Evolutionary conservation across 139 green algal species (phyloP).

Genomic region (Zygnema circumcarinatum): DNA sequence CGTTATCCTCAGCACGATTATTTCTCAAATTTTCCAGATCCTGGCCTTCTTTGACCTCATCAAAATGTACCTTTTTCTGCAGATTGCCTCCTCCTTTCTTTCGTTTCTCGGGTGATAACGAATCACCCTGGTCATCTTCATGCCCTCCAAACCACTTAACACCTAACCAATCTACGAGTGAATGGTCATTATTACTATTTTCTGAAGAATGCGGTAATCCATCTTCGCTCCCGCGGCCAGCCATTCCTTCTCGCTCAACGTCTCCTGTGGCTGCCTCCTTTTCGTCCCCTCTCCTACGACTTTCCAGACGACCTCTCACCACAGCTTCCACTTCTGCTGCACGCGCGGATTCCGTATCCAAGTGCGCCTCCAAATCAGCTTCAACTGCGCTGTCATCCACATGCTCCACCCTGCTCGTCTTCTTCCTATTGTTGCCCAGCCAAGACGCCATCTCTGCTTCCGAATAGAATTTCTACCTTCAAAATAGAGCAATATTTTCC

Average conservation of each 20-base stretch:
- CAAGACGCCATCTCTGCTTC: background rate
- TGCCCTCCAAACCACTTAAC: background rate
- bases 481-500: background rate
- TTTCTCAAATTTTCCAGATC: too few species aligned
- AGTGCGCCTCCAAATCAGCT: too few species aligned
- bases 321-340: background rate
- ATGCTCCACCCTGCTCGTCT: background rate
- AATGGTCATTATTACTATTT: background rate
- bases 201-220: background rate
- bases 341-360: background rate
- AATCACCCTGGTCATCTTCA: background rate
- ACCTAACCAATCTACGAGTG: background rate
- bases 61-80: background rate
- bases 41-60: background rate
- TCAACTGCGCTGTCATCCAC: background rate
- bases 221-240: background rate
- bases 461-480: background rate
- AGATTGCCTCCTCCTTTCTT: background rate
- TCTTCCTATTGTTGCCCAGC: background rate
- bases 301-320: background rate
- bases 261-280: background rate
- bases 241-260: background rate
- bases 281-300: background rate
- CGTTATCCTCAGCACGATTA: background rate
- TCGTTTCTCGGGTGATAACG: too few species aligned